Evolutionary conservation across 768 basidiomycete species (phyloP).

Genomic region (Sarcodon sp.): DNA sequence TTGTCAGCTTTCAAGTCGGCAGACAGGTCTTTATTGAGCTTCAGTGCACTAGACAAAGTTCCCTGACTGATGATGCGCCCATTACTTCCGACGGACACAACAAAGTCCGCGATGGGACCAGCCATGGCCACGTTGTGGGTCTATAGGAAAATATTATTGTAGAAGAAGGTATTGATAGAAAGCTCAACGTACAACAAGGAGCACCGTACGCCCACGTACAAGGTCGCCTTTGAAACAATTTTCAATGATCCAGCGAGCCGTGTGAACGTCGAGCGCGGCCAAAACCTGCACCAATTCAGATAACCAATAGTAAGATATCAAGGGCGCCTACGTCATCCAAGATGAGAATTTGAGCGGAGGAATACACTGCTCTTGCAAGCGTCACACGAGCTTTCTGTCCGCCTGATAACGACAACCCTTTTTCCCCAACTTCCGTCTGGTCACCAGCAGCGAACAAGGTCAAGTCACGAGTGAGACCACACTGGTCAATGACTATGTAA

Average conservation of each 20-base stretch:
- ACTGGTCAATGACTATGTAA: slow-evolving; percentile 20
- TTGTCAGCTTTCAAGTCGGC: slow-evolving; percentile 13
- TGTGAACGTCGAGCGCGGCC: slow-evolving; percentile 40
- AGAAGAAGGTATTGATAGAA: neutral
- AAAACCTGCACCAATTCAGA: slow-evolving; percentile 16
- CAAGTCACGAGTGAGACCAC: slow-evolving; percentile 20
- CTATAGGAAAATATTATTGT: slow-evolving; percentile 10
- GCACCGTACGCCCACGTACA: slow-evolving; percentile 33
- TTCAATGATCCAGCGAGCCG: slow-evolving; percentile 36
- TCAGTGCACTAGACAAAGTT: slow-evolving; percentile 32
- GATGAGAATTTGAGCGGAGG: slow-evolving; percentile 45
- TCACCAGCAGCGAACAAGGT: slow-evolving; percentile 21
- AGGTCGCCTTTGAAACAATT: slow-evolving; percentile 36
- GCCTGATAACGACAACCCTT: slow-evolving; percentile 28
- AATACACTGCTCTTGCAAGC: slow-evolving; percentile 47
- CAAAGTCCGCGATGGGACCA: slow-evolving; percentile 38
- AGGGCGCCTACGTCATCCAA: slow-evolving; percentile 48
- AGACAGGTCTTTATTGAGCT: slow-evolving; percentile 22
- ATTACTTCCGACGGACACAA: slow-evolving; percentile 40
- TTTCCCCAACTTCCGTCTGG: slow-evolving; percentile 27
- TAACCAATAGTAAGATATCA: neutral
- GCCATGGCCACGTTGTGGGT: slow-evolving; percentile 43
- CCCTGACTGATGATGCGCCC: slow-evolving; percentile 39
- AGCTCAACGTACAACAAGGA: slow-evolving; percentile 30
- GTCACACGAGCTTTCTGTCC: slow-evolving; percentile 50